Base-by-base conservation (phyloP, 2,329 filamentous ascomycete genomes). In the Aureobasidium melanogenum region DNA sequence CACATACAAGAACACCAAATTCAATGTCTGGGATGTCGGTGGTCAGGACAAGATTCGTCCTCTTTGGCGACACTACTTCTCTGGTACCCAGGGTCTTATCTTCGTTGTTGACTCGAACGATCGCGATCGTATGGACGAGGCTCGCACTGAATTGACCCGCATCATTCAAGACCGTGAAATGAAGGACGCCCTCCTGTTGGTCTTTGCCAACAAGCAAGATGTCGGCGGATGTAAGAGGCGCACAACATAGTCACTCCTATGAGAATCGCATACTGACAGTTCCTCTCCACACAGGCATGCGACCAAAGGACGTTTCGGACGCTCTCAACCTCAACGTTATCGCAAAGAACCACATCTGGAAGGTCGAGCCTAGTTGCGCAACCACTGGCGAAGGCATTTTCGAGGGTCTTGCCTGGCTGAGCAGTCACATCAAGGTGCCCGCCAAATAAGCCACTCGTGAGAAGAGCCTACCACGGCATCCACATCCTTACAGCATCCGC, bases 141-240 rank as follows among this genome's bases (percentile, higher is more conserved):
- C 94, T 72, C 87, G 91, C 67, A 91, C 96, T 78, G 94, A 99
- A 80, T 83, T 99, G 74, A 90, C 96, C 79, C 88, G 94, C 77
- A 99, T 99, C 86, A 86, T 99, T 77, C 96, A 97, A 80, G 94
- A 99, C 80, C 89, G 96, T 69, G 94, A 99, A 83, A 91, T 99
- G 78, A 89, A 93, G 76, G 94, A 99, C 76, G 94, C 94, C 69
- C 87, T 97, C 71, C 85, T 99, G 70, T 82, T 99, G 72, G 93
- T 99, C 73, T 99, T 99, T 74, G 94, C 94, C 80, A 99, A 99
- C 87, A 99, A 99, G 85, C 94, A 99, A 84, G 94, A 99, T 92
- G 82, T 97, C 78, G 88, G 88, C 54, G 77, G 76, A 67, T 71
- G 94, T 97, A 83, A 77, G 91, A 84, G 14, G 22, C 6, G 14